Evolutionary conservation across 2,329 filamentous ascomycete genomes (phyloP).

Genomic region (Cladophialophora bantiana): DNA sequence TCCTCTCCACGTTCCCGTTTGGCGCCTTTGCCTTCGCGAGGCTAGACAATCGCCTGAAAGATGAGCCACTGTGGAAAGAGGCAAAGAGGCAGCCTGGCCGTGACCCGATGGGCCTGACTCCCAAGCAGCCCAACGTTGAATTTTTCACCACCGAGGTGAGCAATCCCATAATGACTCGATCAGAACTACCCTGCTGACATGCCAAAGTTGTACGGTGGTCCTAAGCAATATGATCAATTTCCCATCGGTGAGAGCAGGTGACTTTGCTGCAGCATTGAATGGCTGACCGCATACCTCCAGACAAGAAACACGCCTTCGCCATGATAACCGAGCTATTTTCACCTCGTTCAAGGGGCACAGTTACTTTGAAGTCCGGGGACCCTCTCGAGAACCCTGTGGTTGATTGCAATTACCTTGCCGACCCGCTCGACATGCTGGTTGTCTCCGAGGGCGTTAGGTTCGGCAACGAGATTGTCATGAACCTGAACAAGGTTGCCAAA

Average conservation of each 20-base stretch:
- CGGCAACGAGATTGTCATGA: slow-evolving; percentile 66
- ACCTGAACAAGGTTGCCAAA: slow-evolving; percentile 65
- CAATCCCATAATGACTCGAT: neutral
- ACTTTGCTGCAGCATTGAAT: neutral
- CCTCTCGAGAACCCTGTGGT: slow-evolving; percentile 62
- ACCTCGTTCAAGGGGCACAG: slow-evolving; percentile 63
- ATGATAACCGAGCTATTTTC: slow-evolving; percentile 66
- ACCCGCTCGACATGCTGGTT: slow-evolving; percentile 66
- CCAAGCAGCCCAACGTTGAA: slow-evolving; percentile 66
- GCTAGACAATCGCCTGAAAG: slow-evolving; percentile 65
- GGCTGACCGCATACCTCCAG: slow-evolving; percentile 17
- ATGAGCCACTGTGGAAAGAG: slow-evolving; percentile 62
- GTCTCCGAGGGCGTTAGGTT: slow-evolving; percentile 65
- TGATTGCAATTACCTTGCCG: slow-evolving; percentile 64
- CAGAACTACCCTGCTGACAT: slow-evolving; percentile 19
- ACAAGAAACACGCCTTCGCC: slow-evolving; percentile 63
- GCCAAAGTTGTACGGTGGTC: slow-evolving; percentile 46
- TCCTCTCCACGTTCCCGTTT: slow-evolving; percentile 68
- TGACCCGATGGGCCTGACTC: slow-evolving; percentile 68
- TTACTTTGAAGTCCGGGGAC: slow-evolving; percentile 59
- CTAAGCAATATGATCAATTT: slow-evolving; percentile 63
- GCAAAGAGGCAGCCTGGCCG: slow-evolving; percentile 58
- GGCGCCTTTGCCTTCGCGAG: slow-evolving; percentile 68
- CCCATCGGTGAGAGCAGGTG: slow-evolving; percentile 49
- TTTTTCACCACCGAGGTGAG: slow-evolving; percentile 70